Evolutionary conservation across 768 basidiomycete species (phyloP).

Genomic region (Russula compacta): DNA sequence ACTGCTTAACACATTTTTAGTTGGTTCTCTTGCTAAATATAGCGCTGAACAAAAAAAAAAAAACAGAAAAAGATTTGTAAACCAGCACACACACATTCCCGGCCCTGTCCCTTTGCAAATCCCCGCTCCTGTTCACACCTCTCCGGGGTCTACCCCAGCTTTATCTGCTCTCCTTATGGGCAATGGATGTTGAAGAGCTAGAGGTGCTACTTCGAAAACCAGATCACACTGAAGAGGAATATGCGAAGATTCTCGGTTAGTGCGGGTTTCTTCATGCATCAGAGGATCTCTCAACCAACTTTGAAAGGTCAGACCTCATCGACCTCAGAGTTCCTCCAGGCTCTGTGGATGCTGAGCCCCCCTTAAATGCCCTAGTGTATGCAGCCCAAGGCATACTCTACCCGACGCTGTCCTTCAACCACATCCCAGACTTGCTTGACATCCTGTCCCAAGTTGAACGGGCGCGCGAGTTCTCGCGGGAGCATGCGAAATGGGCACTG

Average conservation of each 20-base stretch:
- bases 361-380: conserved; percentile 1
- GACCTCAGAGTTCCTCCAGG: not conserved
- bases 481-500: conserved; percentile 13
- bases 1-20: too few species aligned
- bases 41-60: too few species aligned
- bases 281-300: not conserved
- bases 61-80: too few species aligned
- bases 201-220: conserved; percentile 5
- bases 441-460: conserved; percentile 17
- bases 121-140: not conserved
- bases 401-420: conserved; percentile 9
- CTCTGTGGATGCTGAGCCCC: not conserved
- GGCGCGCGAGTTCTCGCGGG: conserved; percentile 7
- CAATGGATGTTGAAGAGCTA: conserved; percentile 8
- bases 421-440: conserved; percentile 14
- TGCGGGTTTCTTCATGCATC: not conserved
- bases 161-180: not conserved
- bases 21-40: too few species aligned
- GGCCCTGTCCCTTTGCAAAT: too few species aligned
- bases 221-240: conserved; percentile 7
- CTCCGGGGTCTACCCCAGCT: not conserved
- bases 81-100: too few species aligned
- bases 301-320: conserved; percentile 10
- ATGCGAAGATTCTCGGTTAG: conserved; percentile 5
- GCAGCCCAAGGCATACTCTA: conserved; percentile 7